Percentiles rank a stretch among this genome's conserved stretches.
Conservation (phyloP, 1,139 yeast genomes). For the Candida frijolesensis region DNA sequence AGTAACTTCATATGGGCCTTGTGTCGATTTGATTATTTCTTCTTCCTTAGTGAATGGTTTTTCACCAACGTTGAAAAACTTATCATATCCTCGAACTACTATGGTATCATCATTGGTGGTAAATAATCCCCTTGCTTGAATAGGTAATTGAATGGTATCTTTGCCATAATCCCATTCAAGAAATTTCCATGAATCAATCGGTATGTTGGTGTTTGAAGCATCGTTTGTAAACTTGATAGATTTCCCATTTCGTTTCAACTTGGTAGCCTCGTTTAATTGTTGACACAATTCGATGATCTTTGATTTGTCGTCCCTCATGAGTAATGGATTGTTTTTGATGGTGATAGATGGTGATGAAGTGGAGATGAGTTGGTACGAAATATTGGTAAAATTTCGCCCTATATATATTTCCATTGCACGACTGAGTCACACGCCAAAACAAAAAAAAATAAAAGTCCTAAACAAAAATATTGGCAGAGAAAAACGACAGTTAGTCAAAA, state of each 20-base stretch:
- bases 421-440: too few species aligned
- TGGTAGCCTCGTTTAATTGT: conserved; percentile 21
- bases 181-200: conserved; percentile 69
- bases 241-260: conserved; percentile 26
- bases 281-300: conserved; percentile 18
- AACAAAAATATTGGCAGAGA: neutral
- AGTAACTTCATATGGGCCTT: conserved; percentile 81
- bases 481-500: neutral
- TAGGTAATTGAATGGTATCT: conserved; percentile 54
- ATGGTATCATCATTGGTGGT: conserved; percentile 53
- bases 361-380: neutral
- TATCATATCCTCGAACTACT: conserved; percentile 87
- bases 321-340: too few species aligned
- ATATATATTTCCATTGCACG: too few species aligned
- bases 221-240: conserved; percentile 24
- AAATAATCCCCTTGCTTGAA: conserved; percentile 83
- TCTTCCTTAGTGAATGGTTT: conserved; percentile 53
- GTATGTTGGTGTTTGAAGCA: conserved; percentile 12
- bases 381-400: neutral
- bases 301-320: conserved; percentile 17
- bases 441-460: neutral
- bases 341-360: neutral
- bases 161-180: conserved; percentile 85
- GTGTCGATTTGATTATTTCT: conserved; percentile 46
- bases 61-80: conserved; percentile 86